These are phyloP conservation scores for Pseudogymnoascus destructans DNA, from an alignment of 2,329 filamentous ascomycete genomes.

Conservation along the genomic window DNA sequence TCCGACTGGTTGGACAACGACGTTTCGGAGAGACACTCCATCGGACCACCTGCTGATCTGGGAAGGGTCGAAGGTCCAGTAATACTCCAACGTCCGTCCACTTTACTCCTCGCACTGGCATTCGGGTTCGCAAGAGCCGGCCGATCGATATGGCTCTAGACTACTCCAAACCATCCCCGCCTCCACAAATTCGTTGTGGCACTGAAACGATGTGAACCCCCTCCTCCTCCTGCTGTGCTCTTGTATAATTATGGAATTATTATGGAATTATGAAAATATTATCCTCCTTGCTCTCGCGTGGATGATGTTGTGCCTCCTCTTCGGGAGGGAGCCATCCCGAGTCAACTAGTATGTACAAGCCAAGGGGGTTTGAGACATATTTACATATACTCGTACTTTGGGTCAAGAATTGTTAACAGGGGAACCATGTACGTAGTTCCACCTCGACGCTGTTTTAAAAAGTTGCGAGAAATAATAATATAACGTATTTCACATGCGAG, in stretches of 20 bases:
- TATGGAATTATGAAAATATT: constrained; percentile 2
- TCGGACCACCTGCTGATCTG: not conserved
- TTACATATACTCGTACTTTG: no score
- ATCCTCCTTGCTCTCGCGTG: not conserved
- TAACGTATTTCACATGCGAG: no score
- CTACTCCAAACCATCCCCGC: not conserved
- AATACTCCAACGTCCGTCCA: not conserved
- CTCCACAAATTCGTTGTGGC: not conserved
- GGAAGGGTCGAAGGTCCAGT: not conserved
- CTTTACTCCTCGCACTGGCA: not conserved
- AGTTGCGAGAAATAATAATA: no score
- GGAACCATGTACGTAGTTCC: no score
- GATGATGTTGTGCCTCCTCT: not conserved
- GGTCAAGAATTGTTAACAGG: no score
- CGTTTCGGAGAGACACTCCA: not conserved
- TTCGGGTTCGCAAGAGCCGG: not conserved
- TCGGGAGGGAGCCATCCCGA: not conserved
- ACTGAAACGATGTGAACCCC: not conserved
- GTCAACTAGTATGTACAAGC: not conserved
- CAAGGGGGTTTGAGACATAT: not conserved
- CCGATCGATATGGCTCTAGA: not conserved
- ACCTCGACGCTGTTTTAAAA: no score
- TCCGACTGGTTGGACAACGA: not conserved
- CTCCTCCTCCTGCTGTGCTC: not conserved
- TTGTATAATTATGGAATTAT: not conserved